These are phyloP conservation scores for Barnettozyma hawaiiensis DNA, from an alignment of 1,139 yeast species.

Conservation along the genomic window DNA sequence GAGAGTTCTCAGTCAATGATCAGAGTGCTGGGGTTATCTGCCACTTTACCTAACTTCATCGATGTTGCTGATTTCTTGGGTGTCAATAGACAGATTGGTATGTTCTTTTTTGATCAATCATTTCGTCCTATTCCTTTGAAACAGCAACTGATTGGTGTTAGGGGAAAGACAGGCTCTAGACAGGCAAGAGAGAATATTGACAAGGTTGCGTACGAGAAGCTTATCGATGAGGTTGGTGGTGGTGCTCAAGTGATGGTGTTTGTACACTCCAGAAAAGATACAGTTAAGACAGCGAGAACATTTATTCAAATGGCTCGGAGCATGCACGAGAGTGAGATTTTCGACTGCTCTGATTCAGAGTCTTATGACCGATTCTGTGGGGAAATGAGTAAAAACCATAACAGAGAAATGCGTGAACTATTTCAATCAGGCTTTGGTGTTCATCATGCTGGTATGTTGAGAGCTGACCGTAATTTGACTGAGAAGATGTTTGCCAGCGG, in stretches of 20 bases:
- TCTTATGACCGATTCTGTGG: conserved; percentile 44
- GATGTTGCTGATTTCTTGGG: conserved; percentile 96
- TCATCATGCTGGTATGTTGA: conserved; percentile 96
- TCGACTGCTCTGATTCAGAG: conserved; percentile 54
- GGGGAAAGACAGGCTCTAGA: conserved; percentile 74
- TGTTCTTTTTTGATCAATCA: conserved; percentile 90
- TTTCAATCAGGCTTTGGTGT: conserved; percentile 83
- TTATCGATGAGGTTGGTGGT: conserved; percentile 55
- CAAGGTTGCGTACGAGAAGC: conserved; percentile 68
- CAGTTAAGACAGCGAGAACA: conserved; percentile 73
- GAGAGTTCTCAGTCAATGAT: conserved; percentile 93
- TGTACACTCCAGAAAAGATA: conserved; percentile 93
- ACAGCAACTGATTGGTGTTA: conserved; percentile 82
- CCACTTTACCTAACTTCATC: conserved; percentile 87
- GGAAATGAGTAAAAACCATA: conserved; percentile 72
- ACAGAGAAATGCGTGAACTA: conserved; percentile 74
- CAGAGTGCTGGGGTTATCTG: conserved; percentile 93
- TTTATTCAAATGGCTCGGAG: conserved; percentile 66
- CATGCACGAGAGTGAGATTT: conserved; percentile 47
- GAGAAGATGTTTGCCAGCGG: conserved; percentile 86
- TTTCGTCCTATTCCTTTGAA: conserved; percentile 92
- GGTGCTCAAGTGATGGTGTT: conserved; percentile 96
- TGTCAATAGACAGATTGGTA: conserved; percentile 81
- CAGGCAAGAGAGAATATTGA: conserved; percentile 77
- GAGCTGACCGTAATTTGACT: conserved; percentile 84